Conservation (phyloP, 257 asterid species). For the Capsicum baccatum region DNA sequence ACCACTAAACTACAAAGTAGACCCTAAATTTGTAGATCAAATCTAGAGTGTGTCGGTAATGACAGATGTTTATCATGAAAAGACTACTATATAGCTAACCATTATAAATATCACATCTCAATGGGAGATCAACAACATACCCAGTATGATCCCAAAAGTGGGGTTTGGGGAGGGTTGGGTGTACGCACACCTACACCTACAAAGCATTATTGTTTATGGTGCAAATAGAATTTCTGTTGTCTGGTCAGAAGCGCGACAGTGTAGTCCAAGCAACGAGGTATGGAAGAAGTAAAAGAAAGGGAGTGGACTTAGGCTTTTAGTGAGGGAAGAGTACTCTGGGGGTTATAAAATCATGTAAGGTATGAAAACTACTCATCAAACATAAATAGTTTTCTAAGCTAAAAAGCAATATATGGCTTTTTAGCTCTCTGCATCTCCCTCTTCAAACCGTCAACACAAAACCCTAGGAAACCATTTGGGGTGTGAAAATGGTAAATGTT, state of each 20-base stretch:
- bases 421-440: no score
- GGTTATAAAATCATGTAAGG: background rate
- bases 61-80: background rate
- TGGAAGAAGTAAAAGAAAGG: background rate
- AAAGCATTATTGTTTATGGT: background rate
- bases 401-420: no score
- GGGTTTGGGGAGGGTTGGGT: background rate
- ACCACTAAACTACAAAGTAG: background rate
- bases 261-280: slow-evolving; percentile 1
- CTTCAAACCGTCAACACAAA: no score
- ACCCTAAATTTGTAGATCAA: background rate
- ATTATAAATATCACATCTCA: background rate
- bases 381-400: no score
- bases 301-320: background rate
- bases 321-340: background rate
- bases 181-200: background rate
- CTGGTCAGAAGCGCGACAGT: background rate
- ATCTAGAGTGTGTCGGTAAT: background rate
- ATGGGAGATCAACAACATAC: background rate
- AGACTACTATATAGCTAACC: background rate
- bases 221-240: background rate
- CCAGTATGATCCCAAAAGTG: background rate
- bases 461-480: no score
- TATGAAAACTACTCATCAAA: background rate
- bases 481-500: no score